phyloP scores from a whole-genome alignment of 2,329 filamentous ascomycete species.

The Hirsutella thompsonii region DNA sequence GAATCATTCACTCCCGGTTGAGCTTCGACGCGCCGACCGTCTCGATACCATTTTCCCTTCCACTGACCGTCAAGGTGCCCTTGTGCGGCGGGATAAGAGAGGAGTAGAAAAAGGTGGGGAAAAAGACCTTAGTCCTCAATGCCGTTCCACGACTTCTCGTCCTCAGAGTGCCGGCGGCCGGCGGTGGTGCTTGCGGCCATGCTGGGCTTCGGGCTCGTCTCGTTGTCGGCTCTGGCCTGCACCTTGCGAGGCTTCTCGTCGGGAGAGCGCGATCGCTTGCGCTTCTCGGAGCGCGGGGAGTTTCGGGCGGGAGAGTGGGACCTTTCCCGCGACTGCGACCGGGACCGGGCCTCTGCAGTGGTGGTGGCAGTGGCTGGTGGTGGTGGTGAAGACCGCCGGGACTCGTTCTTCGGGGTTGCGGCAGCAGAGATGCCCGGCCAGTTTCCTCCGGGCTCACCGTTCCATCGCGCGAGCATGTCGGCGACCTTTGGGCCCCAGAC shows the following conservation, averaged over 20 bases:
- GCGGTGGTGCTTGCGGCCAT: neutral
- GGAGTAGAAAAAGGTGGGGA: no score
- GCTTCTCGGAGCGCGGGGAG: conserved; percentile 12
- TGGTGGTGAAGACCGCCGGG: conserved; percentile 8
- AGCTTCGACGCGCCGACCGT: no score
- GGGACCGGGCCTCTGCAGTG: conserved; percentile 3
- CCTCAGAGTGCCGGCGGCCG: conserved; percentile 16
- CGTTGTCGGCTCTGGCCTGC: conserved; percentile 7
- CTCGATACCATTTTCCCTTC: no score
- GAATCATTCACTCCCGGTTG: no score
- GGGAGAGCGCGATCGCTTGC: conserved; percentile 15
- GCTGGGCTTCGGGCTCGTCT: conserved; percentile 4
- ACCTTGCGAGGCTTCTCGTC: conserved; percentile 16
- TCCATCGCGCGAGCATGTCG: conserved; percentile 32
- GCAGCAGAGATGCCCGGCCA: conserved; percentile 7
- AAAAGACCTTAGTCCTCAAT: no score
- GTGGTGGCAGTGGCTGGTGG: conserved; percentile 8
- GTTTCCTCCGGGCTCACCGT: conserved; percentile 16
- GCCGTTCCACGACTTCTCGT: conserved; percentile 29
- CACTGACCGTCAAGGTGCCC: no score
- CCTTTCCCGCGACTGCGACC: conserved; percentile 1
- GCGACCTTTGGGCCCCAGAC: conserved; percentile 69
- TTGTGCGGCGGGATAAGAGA: no score
- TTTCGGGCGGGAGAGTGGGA: conserved; percentile 1
- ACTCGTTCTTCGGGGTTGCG: neutral